Conservation (phyloP, 106 monocot species). For the Dactylorhiza incarnata region DNA sequence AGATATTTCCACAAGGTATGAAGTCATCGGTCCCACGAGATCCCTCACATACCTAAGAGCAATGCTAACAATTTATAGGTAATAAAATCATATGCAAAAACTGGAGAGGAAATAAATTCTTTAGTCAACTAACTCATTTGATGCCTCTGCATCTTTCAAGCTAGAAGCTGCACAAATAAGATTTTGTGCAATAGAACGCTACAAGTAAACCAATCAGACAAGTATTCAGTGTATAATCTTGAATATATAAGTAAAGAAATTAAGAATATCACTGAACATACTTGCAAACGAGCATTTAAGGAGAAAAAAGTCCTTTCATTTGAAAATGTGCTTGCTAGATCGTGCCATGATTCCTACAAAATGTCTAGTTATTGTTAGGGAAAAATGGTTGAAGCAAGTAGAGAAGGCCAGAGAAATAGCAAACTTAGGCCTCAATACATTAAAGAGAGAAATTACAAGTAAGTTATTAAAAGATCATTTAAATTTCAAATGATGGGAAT, state of each 20-base stretch:
- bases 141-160: slow-evolving; percentile 56
- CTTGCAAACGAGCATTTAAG: slow-evolving; percentile 62
- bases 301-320: slow-evolving; percentile 64
- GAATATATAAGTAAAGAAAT: not conserved
- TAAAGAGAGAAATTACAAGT: not conserved
- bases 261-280: slow-evolving; percentile 20
- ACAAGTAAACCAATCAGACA: slow-evolving; percentile 15
- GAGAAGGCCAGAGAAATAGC: not conserved
- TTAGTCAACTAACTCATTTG: slow-evolving; percentile 47
- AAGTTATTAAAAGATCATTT: not conserved
- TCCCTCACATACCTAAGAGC: slow-evolving; percentile 67
- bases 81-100: not conserved
- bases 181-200: slow-evolving; percentile 86
- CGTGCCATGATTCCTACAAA: slow-evolving; percentile 70
- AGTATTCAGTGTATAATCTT: slow-evolving; percentile 5
- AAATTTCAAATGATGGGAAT: not conserved
- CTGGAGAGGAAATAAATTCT: slow-evolving; percentile 9
- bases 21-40: slow-evolving; percentile 66
- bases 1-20: slow-evolving; percentile 65
- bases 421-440: not conserved
- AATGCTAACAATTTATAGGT: slow-evolving; percentile 1
- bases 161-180: slow-evolving; percentile 77
- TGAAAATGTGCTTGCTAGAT: slow-evolving; percentile 83
- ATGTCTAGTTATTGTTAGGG: not conserved
- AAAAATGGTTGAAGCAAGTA: not conserved